A percentile compares a stretch with the other conserved stretches of the same genome.
Evolutionary conservation across 1,284 basidiomycete genomes (phyloP).

Genomic region (Pterulicium gracile): DNA sequence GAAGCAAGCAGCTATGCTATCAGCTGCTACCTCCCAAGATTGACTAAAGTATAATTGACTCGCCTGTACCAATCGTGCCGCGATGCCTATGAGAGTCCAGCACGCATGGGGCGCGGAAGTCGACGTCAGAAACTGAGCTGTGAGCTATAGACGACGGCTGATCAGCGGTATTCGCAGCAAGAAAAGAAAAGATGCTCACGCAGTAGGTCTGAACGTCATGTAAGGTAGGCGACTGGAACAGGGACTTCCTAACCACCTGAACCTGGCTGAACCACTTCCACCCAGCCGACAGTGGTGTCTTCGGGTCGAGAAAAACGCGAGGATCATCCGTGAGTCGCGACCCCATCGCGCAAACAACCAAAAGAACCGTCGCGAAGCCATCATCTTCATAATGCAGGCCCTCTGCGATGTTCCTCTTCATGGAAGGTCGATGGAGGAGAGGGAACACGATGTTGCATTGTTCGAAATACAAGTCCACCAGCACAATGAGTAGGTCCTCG

Average conservation of each 20-base stretch:
- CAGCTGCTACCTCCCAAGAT: conserved; percentile 14
- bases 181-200: background rate
- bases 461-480: conserved; percentile 66
- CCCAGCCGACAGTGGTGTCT: conserved; percentile 24
- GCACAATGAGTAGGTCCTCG: conserved; percentile 42
- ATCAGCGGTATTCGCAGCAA: conserved; percentile 9
- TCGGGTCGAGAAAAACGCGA: conserved; percentile 38
- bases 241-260: conserved; percentile 12
- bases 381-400: conserved; percentile 34
- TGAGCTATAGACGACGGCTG: conserved; percentile 14
- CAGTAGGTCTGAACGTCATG: background rate
- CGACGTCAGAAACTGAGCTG: conserved; percentile 18
- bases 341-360: conserved; percentile 72
- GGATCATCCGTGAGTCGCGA: conserved; percentile 62
- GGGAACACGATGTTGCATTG: conserved; percentile 55
- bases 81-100: conserved; percentile 37
- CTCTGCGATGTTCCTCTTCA: conserved; percentile 46
- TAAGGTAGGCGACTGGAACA: background rate
- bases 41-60: no score
- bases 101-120: conserved; percentile 34
- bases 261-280: conserved; percentile 4
- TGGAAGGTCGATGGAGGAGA: conserved; percentile 57
- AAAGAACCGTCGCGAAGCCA: conserved; percentile 55
- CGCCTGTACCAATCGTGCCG: conserved; percentile 31
- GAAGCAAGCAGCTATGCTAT: no score